Evolutionary conservation across 805 yeast genomes (phyloP).

Genomic region (Candida saitoana): DNA sequence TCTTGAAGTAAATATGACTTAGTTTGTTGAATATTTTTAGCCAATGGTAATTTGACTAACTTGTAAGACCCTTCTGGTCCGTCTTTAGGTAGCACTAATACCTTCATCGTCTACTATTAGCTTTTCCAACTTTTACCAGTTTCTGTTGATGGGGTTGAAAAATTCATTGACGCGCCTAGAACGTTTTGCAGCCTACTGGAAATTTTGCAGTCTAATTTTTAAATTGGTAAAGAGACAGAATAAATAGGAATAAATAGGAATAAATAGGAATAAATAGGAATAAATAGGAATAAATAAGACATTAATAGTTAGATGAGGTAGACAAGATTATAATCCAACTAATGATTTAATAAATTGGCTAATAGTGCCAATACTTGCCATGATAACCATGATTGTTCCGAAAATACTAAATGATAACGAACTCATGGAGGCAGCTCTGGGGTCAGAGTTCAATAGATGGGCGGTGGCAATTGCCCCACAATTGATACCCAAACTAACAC

Average conservation of each 20-base stretch:
- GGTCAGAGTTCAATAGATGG: slow-evolving; percentile 61
- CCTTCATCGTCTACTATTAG: not conserved
- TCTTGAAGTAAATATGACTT: slow-evolving; percentile 13
- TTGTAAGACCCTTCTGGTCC: slow-evolving; percentile 6
- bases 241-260: not conserved
- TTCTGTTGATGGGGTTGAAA: too few relatives aligned
- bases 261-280: not conserved
- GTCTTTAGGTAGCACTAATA: not conserved
- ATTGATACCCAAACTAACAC: slow-evolving; percentile 70
- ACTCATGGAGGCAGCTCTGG: slow-evolving; percentile 78
- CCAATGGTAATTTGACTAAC: slow-evolving; percentile 11
- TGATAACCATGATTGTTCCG: slow-evolving; percentile 68
- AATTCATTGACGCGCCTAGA: too few relatives aligned
- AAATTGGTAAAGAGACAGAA: not conserved
- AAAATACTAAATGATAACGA: slow-evolving; percentile 65
- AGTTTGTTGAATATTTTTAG: slow-evolving; percentile 1
- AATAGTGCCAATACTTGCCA: slow-evolving; percentile 52
- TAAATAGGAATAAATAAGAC: too few relatives aligned
- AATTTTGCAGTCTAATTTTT: not conserved
- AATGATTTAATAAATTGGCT: slow-evolving; percentile 17
- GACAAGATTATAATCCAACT: slow-evolving; percentile 13
- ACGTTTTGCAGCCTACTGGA: not conserved
- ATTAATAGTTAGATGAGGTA: not conserved
- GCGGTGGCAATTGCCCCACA: slow-evolving; percentile 86
- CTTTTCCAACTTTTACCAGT: too few relatives aligned